Base-by-base conservation (phyloP, 1,284 basidiomycete genomes). In the Singerocomus rubriflavus region DNA sequence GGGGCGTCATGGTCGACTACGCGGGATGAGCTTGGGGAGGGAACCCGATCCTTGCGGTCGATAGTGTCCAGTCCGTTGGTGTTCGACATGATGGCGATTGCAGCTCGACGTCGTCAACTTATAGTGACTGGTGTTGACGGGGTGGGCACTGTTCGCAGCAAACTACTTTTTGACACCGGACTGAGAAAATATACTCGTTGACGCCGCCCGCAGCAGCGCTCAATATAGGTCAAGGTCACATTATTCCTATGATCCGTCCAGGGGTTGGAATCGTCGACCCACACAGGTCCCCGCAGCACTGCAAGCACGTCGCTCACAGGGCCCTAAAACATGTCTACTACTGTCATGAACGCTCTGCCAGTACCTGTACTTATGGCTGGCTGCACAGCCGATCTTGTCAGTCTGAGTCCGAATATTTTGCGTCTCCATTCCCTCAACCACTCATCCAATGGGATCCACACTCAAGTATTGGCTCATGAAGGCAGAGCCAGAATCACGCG, bases 401-500 rank as follows among this genome's bases (percentile, higher is more conserved):
- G 34, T 43, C 46, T 48, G 56, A 55, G 56, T 53, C 37, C 29
- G 31, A 54, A 48, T 39, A 14, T 36, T n/a, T 29, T 13, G 6
- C 21, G 21, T 4, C 21, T 21, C 21, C 21, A 21, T 21, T 21
- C 21, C 21, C 21, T 35, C 33, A n/a, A 11, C 33, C 14, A 21
- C 21, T 5, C 26, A 39, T 42, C 42, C 9, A 5, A 5, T 25
- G 45, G 10, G 36, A n/a, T 33, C 14, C 16, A 44, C 46, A 6
- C 52, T 4, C 35, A 73, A 67, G 43, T 77, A 77, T 67, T 95
- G 92, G 91, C 78, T 96, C 17, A 84, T 95, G 76, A 96, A 96
- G 70, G 93, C 93, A 7, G 93, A 95, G 70, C 93, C 93, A 21
- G 87, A 94, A 59, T 84, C 88, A 31, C 82, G 92, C 49, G 70